Evolutionary conservation across 495 filamentous ascomycete genomes (phyloP), one percentile per base, ranked within the genome.

Genomic region (Podospora australis): DNA sequence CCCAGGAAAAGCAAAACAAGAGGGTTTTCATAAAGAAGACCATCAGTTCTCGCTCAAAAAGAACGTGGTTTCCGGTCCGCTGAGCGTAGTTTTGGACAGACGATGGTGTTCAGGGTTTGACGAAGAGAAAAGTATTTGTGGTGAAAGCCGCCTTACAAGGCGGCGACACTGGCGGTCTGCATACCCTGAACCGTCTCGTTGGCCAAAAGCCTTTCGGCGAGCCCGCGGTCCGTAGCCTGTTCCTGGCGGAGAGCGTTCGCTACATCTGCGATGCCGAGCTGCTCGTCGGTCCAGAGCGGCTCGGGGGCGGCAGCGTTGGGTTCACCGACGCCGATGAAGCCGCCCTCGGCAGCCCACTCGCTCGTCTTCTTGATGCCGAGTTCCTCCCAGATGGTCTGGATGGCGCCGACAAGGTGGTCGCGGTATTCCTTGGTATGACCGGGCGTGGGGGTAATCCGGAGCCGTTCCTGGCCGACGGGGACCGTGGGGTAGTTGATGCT

Each of bases 401-500:
- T 65, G 4, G 92, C 90, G 40, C 79, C 63, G n/a, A 95, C 83
- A 5, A 98, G 79, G 52, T 96, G 80, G 49, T 90, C 82, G 46
- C 87, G 86, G 63, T 82, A 89, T 52, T 84, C 74, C 63, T 82
- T 82, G 43, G 79, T 80, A 62, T 98, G 92, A 26, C 92, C 92
- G 0, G 92, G 92, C 8, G 92, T 98, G 0, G 92, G 92, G 6
- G 92, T 98, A 64, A 98, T 86, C 54, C 92, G 84, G 42, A 98
- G 78, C 24, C 92, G 84, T 69, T 98, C 92, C 70, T 98, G 88
- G 11, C 92, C 92, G 4, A 91, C 86, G 1, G 92, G 92, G 1
- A 98, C 92, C 45, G 92, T 98, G 6, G 92, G 92, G 69, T 97
- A 98, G 71, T 98, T 98, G 77, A 98, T 97, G 48, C 88, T 88